A percentile compares a stretch with the other conserved stretches of the same genome.
These are phyloP conservation scores for Graphium sp. DNA, from an alignment of 2,329 filamentous ascomycete species.

Conservation along the genomic window DNA sequence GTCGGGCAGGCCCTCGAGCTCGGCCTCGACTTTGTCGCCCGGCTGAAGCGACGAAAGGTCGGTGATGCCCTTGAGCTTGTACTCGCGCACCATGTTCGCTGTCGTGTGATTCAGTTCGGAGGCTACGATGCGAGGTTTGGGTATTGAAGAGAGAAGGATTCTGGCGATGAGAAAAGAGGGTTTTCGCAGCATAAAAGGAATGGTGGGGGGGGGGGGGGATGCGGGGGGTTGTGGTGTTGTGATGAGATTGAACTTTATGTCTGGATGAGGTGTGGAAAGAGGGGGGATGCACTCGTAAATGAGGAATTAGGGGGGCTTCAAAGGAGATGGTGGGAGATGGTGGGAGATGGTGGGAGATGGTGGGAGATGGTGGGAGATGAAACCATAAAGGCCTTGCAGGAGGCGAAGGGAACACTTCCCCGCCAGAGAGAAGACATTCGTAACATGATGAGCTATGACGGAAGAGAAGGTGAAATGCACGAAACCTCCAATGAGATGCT, in stretches of 20 bases:
- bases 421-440: too few relatives aligned
- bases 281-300: too few relatives aligned
- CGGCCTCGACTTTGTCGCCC: constrained; percentile 73
- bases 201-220: too few relatives aligned
- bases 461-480: too few relatives aligned
- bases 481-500: too few relatives aligned
- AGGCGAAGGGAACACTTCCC: too few relatives aligned
- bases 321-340: not conserved
- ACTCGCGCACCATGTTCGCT: constrained; percentile 24
- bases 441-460: too few relatives aligned
- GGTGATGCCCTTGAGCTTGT: constrained; percentile 59
- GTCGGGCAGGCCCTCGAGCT: constrained; percentile 75
- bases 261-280: not conserved
- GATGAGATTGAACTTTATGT: too few relatives aligned
- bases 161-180: constrained; percentile 1
- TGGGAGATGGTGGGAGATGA: constrained; percentile 1
- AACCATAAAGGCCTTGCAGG: too few relatives aligned
- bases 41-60: constrained; percentile 60
- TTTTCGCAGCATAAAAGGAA: not conserved
- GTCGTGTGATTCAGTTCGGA: not conserved
- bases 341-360: not conserved
- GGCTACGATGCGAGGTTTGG: not conserved
- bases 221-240: too few relatives aligned
- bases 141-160: not conserved
- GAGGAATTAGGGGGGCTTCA: too few relatives aligned